Base-by-base conservation (phyloP, 305 asterid species). In the Ajuga reptans region DNA sequence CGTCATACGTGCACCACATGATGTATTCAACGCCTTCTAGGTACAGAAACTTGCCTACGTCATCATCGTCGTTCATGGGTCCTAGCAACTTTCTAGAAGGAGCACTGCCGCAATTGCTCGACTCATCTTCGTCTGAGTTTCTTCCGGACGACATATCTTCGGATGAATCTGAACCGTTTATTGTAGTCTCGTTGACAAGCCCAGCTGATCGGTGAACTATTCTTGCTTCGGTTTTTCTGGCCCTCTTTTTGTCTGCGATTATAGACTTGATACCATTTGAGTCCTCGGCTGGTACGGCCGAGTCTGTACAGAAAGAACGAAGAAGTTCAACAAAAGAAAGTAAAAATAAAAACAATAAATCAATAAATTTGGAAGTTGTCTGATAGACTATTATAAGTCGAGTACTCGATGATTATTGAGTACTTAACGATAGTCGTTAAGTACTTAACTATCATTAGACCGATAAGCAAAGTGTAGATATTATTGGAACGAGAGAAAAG, bases 1-100 rank as follows among this genome's bases (percentile, higher is more conserved):
- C 99, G 11, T 94, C 99, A 31, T 94, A 94, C 0, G 99, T 94
- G 76, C 98, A 91, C 99, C 99, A 94, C 99, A 94, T 94, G 37
- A 94, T 87, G 69, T 94, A 94, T 76, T 94, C 99, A 8, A 94
- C 89, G 0, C 99, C 99, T 84, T 94, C 99, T 63, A 94, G 82
- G 64, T 94, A 94, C 6, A 94, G 82, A 81, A 94, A 94, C 81
- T 74, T 88, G 75, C 99, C 99, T 11, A 87, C 99, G 51, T 94
- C 99, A 69, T 85, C 83, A 0, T 73, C 64, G 11, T 85, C 89
- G 21, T 85, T 66, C 27, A 59, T 37, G 59, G 82, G 72, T 51
- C 62, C 77, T 33, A 24, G 9, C 49, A 68, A 76, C 75, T 73
- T 83, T 11, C 42, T 62, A 21, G 79, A 74, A 46, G 84, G 76